These are phyloP conservation scores for Botryotinia narcissicola DNA, from an alignment of 2,329 filamentous ascomycete genomes.

Conservation along the genomic window DNA sequence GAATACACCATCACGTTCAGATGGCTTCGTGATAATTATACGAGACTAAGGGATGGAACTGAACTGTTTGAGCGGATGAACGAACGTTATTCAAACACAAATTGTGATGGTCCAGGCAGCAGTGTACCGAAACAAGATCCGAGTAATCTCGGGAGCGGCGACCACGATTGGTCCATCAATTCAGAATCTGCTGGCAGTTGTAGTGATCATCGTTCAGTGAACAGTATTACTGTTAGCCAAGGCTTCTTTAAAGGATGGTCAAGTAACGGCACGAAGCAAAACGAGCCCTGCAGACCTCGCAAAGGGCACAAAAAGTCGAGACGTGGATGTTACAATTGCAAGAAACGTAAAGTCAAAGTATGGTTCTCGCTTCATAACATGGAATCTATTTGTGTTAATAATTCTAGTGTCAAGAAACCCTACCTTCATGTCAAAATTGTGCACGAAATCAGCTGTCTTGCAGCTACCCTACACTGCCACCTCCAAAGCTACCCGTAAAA, in stretches of 20 bases:
- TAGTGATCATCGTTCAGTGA: too few relatives aligned
- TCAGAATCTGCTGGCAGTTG: background rate
- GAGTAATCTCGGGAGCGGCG: background rate
- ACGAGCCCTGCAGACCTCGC: background rate
- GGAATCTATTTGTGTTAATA: background rate
- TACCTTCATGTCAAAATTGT: constrained; percentile 5
- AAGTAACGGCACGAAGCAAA: background rate
- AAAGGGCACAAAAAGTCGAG: constrained; percentile 10
- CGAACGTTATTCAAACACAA: background rate
- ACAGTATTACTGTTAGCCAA: background rate
- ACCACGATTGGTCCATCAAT: background rate
- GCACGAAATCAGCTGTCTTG: background rate
- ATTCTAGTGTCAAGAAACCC: constrained; percentile 1
- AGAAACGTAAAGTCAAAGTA: constrained; percentile 8
- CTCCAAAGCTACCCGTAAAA: background rate
- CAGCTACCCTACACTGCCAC: background rate
- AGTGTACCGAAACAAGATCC: background rate
- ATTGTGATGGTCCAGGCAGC: background rate
- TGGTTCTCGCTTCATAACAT: background rate
- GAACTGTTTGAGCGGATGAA: background rate
- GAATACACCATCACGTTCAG: background rate
- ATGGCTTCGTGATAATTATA: background rate
- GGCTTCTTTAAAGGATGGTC: too few relatives aligned
- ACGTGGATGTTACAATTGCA: constrained; percentile 11
- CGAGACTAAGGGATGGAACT: background rate